phyloP scores from a whole-genome alignment of 2,329 filamentous ascomycete species.

The Periconia macrospinosa region DNA sequence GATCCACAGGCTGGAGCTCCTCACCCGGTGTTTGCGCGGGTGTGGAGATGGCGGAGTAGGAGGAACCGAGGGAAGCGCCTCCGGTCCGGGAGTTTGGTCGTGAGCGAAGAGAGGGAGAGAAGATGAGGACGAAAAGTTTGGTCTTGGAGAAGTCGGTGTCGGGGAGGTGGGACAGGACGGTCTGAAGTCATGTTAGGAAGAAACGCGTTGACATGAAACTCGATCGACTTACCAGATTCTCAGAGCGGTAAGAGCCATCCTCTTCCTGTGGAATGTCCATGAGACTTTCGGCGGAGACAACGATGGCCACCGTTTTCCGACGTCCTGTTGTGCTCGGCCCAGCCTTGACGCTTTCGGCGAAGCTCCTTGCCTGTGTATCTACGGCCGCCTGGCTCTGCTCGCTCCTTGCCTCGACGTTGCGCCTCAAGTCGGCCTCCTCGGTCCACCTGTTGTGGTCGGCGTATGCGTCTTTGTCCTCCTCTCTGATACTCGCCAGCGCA shows the following conservation, averaged over 20 bases:
- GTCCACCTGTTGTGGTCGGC: conserved; percentile 90
- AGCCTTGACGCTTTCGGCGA: conserved; percentile 31
- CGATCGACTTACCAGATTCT: conserved; percentile 73
- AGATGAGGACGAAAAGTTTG: conserved; percentile 86
- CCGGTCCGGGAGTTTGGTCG: conserved; percentile 47
- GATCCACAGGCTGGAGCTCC: conserved; percentile 52
- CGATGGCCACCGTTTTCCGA: conserved; percentile 78
- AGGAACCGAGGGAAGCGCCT: conserved; percentile 70
- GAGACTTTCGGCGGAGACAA: conserved; percentile 77
- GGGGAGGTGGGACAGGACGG: conserved; percentile 84
- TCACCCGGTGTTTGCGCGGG: conserved; percentile 69
- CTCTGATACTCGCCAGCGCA: conserved; percentile 78
- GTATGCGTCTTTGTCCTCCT: conserved; percentile 79
- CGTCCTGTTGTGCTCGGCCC: conserved; percentile 24
- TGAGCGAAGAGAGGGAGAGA: conserved; percentile 78
- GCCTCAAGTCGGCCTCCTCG: conserved; percentile 78
- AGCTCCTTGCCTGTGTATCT: conserved; percentile 34
- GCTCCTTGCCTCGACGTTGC: conserved; percentile 42
- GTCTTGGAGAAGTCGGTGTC: conserved; percentile 72
- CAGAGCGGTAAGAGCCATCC: conserved; percentile 62
- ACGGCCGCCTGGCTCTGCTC: conserved; percentile 38
- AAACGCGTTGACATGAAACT: not conserved
- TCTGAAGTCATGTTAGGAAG: conserved; percentile 41
- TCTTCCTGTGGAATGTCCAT: conserved; percentile 58
- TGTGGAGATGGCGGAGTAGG: conserved; percentile 80